Evolutionary conservation across 306 rosid species (phyloP).

Genomic region (Cucurbita ficifolia): DNA sequence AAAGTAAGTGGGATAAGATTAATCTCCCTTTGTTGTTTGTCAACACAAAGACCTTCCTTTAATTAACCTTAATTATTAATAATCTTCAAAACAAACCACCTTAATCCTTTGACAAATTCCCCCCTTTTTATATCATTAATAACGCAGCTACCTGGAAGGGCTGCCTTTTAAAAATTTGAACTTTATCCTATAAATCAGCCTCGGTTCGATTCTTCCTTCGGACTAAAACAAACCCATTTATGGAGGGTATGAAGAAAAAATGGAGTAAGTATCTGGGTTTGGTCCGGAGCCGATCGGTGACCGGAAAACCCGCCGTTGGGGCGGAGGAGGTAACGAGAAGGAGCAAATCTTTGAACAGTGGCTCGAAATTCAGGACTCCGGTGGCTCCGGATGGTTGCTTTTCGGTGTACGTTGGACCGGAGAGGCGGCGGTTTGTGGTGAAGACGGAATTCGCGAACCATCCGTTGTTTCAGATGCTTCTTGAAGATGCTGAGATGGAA

Average conservation of each 20-base stretch:
- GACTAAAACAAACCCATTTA: background rate
- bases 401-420: constrained; percentile 45
- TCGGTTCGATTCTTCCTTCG: background rate
- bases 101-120: background rate
- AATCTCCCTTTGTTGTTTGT: background rate
- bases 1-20: background rate
- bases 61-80: background rate
- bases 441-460: constrained; percentile 39
- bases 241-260: constrained; percentile 21
- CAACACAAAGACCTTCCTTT: background rate
- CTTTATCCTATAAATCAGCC: background rate
- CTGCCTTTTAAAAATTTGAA: background rate
- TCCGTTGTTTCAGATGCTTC: constrained; percentile 34
- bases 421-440: constrained; percentile 35
- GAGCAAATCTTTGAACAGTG: background rate
- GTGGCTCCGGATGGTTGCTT: constrained; percentile 26
- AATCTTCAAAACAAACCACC: background rate
- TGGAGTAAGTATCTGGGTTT: constrained; percentile 23
- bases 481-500: constrained; percentile 54
- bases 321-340: background rate
- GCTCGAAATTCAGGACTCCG: constrained; percentile 3
- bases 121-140: background rate
- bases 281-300: constrained; percentile 19
- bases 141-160: background rate
- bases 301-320: background rate